These are phyloP conservation scores for Letharia lupina DNA, from an alignment of 495 filamentous ascomycete genomes.

Conservation along the genomic window DNA sequence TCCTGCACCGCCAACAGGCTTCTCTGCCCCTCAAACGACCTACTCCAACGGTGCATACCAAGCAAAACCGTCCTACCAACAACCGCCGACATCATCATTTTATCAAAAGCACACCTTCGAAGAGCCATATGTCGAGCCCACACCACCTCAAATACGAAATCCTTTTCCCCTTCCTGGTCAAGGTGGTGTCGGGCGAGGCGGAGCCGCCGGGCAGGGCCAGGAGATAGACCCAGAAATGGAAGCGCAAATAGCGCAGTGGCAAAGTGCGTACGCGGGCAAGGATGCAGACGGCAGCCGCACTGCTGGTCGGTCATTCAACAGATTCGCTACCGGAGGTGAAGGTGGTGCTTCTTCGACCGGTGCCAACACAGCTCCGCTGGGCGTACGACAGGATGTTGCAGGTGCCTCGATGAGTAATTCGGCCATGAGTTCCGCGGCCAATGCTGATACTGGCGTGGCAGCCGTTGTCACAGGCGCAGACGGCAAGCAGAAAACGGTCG, in stretches of 20 bases:
- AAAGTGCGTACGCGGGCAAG: conserved; percentile 72
- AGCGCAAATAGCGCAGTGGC: conserved; percentile 93
- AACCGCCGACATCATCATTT: conserved; percentile 35
- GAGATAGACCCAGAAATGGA: conserved; percentile 78
- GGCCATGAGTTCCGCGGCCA: conserved; percentile 33
- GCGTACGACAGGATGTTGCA: conserved; percentile 28
- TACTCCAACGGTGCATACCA: conserved; percentile 40
- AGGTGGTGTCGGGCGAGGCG: conserved; percentile 26
- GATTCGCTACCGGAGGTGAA: conserved; percentile 26
- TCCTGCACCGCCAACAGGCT: conserved; percentile 36
- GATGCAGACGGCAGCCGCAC: conserved; percentile 36
- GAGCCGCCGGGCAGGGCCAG: conserved; percentile 36
- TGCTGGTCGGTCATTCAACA: conserved; percentile 24
- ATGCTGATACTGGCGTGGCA: conserved; percentile 37
- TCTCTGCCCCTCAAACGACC: conserved; percentile 33
- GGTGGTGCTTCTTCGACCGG: conserved; percentile 32
- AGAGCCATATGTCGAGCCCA: conserved; percentile 46
- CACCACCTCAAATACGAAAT: conserved; percentile 72
- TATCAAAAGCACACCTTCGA: conserved; percentile 45
- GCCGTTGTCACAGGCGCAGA: conserved; percentile 38
- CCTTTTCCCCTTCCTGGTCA: conserved; percentile 65
- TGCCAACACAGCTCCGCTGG: conserved; percentile 41
- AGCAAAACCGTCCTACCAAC: conserved; percentile 39
- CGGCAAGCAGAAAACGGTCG: conserved; percentile 60
- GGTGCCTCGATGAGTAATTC: conserved; percentile 24